Conservation (phyloP, 257 asterid species). For the Thymus quinquecostatus region DNA sequence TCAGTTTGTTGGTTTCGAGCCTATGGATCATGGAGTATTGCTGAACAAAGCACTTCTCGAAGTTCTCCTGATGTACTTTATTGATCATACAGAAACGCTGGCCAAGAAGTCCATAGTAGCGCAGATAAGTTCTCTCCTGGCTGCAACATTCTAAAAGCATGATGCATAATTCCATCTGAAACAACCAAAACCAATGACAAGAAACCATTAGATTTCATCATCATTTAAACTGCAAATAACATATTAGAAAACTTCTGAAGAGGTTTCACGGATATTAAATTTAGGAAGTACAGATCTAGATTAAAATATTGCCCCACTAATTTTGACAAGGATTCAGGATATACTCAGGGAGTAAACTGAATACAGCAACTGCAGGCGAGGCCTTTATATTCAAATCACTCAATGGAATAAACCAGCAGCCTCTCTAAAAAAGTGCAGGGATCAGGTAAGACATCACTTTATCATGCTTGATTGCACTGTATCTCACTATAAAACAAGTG, state of each 20-base stretch:
- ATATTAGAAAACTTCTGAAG: not conserved
- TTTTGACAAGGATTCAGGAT: not conserved
- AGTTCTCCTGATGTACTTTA: slow-evolving; percentile 76
- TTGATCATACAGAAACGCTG: slow-evolving; percentile 88
- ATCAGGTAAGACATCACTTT: not conserved
- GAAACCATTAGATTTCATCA: slow-evolving; percentile 10
- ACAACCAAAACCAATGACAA: slow-evolving; percentile 11
- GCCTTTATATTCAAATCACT: not conserved
- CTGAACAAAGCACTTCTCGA: slow-evolving; percentile 79
- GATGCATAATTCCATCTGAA: slow-evolving; percentile 38
- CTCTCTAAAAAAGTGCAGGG: not conserved
- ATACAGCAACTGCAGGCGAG: not conserved
- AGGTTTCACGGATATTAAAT: not conserved
- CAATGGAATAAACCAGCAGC: not conserved
- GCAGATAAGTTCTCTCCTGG: slow-evolving; percentile 57
- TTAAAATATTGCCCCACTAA: not conserved
- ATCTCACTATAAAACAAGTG: not conserved
- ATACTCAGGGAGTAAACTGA: not conserved
- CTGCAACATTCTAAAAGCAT: slow-evolving; percentile 68
- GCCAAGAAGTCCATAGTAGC: slow-evolving; percentile 83
- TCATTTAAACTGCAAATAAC: not conserved
- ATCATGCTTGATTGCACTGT: no score
- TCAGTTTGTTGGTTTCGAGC: slow-evolving; percentile 79
- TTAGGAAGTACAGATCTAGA: not conserved
- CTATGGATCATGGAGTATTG: slow-evolving; percentile 93